phyloP scores from a whole-genome alignment of 2,329 filamentous ascomycete genomes.

The Cadophora sp. region DNA sequence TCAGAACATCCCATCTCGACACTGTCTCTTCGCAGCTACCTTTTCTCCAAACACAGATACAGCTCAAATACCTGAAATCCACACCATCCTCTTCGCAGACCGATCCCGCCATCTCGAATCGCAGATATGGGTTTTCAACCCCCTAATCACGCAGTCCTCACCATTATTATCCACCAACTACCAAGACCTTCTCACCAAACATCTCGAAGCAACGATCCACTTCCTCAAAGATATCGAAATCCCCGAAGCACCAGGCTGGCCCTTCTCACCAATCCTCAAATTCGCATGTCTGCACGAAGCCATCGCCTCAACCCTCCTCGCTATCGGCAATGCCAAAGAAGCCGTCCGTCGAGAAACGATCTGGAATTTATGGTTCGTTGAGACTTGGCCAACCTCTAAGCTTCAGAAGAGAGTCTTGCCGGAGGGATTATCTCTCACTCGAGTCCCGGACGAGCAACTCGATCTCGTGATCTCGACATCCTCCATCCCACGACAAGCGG shows the following conservation, averaged over 20 bases:
- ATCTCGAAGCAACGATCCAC: slow-evolving; percentile 28
- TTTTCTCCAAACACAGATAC: slow-evolving; percentile 32
- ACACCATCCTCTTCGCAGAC: slow-evolving; percentile 43
- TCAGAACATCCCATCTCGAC: slow-evolving; percentile 38
- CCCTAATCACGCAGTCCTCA: slow-evolving; percentile 29
- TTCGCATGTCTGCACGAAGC: slow-evolving; percentile 38
- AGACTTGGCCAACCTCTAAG: slow-evolving; percentile 15
- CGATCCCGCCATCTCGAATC: slow-evolving; percentile 42
- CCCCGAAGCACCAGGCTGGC: slow-evolving; percentile 43
- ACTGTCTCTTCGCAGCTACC: slow-evolving; percentile 43
- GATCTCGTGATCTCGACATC: slow-evolving; percentile 42
- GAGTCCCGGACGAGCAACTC: slow-evolving; percentile 40
- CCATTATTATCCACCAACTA: slow-evolving; percentile 30
- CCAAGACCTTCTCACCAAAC: slow-evolving; percentile 20
- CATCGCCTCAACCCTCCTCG: slow-evolving; percentile 26
- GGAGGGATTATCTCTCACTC: slow-evolving; percentile 29
- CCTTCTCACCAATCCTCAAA: slow-evolving; percentile 38
- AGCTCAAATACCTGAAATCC: slow-evolving; percentile 25
- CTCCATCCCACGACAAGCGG: slow-evolving; percentile 35
- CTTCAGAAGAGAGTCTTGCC: slow-evolving; percentile 23
- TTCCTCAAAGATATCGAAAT: slow-evolving; percentile 37
- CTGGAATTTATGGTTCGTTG: slow-evolving; percentile 39
- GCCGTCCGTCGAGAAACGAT: slow-evolving; percentile 29
- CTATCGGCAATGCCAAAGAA: slow-evolving; percentile 25
- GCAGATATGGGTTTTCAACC: slow-evolving; percentile 44